Evolutionary conservation across 345 rosid genomes (phyloP), one percentile per base, ranked within the genome.

Genomic region (Mangifera indica): DNA sequence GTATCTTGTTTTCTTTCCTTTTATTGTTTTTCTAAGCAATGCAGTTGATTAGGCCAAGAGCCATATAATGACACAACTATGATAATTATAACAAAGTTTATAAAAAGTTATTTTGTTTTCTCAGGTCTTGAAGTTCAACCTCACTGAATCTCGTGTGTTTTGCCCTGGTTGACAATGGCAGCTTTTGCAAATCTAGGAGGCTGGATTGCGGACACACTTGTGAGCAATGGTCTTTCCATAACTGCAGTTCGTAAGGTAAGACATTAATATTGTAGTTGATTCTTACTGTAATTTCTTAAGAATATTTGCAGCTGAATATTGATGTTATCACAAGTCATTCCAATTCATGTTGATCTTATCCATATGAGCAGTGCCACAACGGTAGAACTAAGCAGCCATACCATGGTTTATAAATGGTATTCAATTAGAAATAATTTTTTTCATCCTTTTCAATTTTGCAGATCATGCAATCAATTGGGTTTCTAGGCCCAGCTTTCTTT

Each of bases 151-250:
- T 29, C 98, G 98, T 92, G 97, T 45, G 98, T 94, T 77, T 87
- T 94, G 81, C 98, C 98, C 67, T 94, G 98, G 98, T 82, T 94
- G 79, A 94, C 98, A 37, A 94, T 92, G 98, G 98, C 98, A 67
- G 66, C 81, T 67, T 89, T 90, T 74, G 98, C 98, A 57, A 92
- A 94, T 79, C 40, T 92, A 71, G 98, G 98, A 80, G 98, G 98
- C 55, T 94, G 98, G 98, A 94, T 94, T 55, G 98, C 98, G 4
- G 98, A 94, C 82, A 90, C 97, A 67, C 95, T 94, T 10, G 93
- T 94, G 69, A 89, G 97, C 89, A 87, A 72, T 80, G 98, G 98
- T 62, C 60, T 94, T 78, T 94, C 98, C 67, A 87, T 94, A 76
- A 94, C 98, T 29, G 34, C 87, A 66, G 98, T 94, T 82, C 84